Base-by-base conservation (phyloP, 257 asterid species). In the Fraxinus americana region DNA sequence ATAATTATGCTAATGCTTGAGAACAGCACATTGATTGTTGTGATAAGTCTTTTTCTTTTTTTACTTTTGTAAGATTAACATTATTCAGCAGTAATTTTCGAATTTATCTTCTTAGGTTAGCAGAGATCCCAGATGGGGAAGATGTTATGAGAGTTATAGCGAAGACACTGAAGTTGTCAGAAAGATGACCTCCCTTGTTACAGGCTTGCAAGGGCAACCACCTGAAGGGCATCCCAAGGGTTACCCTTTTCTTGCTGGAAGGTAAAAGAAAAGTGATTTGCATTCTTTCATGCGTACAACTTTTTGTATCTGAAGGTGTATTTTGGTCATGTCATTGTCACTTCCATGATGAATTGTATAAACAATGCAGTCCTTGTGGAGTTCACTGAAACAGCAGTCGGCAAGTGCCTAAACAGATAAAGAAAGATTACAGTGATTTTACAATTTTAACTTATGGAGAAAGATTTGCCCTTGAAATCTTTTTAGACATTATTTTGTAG, bases 81-180 rank as follows among this genome's bases (percentile, higher is more conserved):
- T 29, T 36, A 72, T 71, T 34, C 73, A 10, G 75, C 70, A 63
- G 73, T 76, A 68, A 84, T 23, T 69, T 19, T 77, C 71, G 80
- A 52, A 36, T 69, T 41, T 50, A 70, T 80, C 36, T 45, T 80
- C 83, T 70, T 83, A 95, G 99, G 94, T 95, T 29, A 85, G 87
- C 71, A 91, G 89, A 83, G 99, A 95, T 71, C 98, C 98, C 48
- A 90, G 99, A 87, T 95, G 99, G 99, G 99, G 99, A 87, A 89
- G 99, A 87, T 81, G 85, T 87, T 95, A 93, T 39, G 98, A 95
- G 79, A 91, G 98, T 79, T 93, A 92, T 73, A 86, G 99, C 79
- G 99, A 95, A 83, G 89, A 89, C 84, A 85, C 98, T 61, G 92
- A 91, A 77, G 75, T 95, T 59, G 96, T 95, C 52, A 84, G 92